These are phyloP conservation scores for Rhynchosporium agropyri DNA, from an alignment of 2,329 filamentous ascomycete species.

Conservation along the genomic window DNA sequence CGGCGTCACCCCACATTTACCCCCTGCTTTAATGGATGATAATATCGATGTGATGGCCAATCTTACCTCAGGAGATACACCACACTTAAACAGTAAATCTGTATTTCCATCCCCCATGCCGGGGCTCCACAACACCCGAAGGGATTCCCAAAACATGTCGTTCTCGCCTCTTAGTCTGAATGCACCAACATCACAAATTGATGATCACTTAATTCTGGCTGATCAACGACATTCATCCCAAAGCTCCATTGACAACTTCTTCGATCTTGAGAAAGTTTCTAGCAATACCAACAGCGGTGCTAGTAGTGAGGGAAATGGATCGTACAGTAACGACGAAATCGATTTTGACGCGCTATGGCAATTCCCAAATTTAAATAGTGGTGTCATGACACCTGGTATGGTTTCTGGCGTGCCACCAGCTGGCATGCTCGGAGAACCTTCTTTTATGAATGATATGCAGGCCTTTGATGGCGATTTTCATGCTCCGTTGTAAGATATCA, in stretches of 20 bases:
- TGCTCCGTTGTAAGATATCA: constrained; percentile 29
- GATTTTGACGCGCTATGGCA: constrained; percentile 35
- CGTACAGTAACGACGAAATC: constrained; percentile 32
- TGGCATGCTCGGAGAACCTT: constrained; percentile 1
- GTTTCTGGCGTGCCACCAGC: constrained; percentile 15
- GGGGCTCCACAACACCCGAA: background rate
- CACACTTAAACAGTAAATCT: background rate
- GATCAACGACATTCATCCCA: background rate
- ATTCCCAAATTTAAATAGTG: constrained; percentile 19
- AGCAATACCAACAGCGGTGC: constrained; percentile 19
- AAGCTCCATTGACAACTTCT: constrained; percentile 25
- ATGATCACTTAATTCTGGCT: background rate
- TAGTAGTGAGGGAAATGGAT: constrained; percentile 25
- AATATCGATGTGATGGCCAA: constrained; percentile 23
- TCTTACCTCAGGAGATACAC: constrained; percentile 13
- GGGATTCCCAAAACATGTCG: background rate
- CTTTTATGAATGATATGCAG: constrained; percentile 17
- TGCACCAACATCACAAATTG: background rate
- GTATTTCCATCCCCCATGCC: background rate
- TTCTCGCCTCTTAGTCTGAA: background rate
- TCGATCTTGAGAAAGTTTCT: constrained; percentile 25
- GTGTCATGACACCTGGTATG: constrained; percentile 12
- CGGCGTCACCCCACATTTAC: constrained; percentile 1
- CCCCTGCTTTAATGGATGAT: constrained; percentile 12
- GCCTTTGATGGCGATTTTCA: constrained; percentile 23